Base-by-base conservation (phyloP, 2,329 filamentous ascomycete genomes). In the Microcera coccophila region DNA sequence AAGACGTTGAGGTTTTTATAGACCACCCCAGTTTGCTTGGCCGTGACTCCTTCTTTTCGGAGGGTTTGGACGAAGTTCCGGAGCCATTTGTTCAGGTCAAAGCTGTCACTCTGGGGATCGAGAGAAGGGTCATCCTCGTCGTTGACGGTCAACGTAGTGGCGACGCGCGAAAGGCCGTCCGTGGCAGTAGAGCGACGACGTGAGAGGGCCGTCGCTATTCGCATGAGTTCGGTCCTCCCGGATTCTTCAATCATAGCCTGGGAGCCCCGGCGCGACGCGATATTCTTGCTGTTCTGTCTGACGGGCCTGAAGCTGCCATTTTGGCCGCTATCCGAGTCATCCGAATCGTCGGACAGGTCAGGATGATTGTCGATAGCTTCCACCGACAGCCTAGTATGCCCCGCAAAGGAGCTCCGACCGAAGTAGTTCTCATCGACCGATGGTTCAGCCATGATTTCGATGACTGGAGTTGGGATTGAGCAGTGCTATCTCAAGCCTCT, bases 1-100 rank as follows among this genome's bases (percentile, higher is more conserved):
- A 73, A 82, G 0, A 89, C 81, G 42, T 76, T 77, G 24, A 88
- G 71, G 39, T 85, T 72, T 46, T 78, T 78, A 65, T 81, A 87
- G 1, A 76, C 74, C 5, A 87, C 70, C 3, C 82, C 82, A 0
- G 82, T 75, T 5, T 69, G 67, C 50, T 68, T 74, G 47, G 68
- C 64, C 44, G 70, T 72, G 35, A 82, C 66, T 1, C 78, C 76
- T 44, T 84, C 76, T 15, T 72, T 71, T 26, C 79, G 71, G 26
- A 82, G 61, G 22, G 66, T 60, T 1, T 52, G 44, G 5, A 72
- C 60, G 44, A 72, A 66, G 26, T 58, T 50, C 28, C 60, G 61
- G 1, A 72, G 52, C 71, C 70, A 75, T 45, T 65, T 67, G 7
- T 61, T 47, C 11, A 71, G 53, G 39, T 72, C 67, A 36, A 75